phyloP scores from a whole-genome alignment of 306 rosid species.

The Lupinus albus region DNA sequence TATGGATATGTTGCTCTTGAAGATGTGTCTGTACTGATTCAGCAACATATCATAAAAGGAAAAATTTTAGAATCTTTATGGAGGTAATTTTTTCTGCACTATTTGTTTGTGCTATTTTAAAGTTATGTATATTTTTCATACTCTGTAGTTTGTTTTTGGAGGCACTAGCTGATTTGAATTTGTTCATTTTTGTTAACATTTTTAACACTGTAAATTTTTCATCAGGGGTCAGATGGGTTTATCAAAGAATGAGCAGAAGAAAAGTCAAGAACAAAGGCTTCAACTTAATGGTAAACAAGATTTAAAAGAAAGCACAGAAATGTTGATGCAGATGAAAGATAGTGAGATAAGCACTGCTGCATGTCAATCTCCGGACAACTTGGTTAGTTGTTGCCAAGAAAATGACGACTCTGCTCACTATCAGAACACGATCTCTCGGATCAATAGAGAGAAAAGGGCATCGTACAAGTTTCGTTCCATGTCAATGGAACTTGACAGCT shows the following conservation, averaged over 20 bases:
- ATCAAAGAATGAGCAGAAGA: slow-evolving; percentile 70
- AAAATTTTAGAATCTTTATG: slow-evolving; percentile 69
- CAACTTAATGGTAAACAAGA: slow-evolving; percentile 47
- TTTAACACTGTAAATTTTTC: slow-evolving; percentile 5
- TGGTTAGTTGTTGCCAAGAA: slow-evolving; percentile 39
- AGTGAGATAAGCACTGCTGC: not conserved
- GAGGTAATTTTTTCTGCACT: slow-evolving; percentile 62
- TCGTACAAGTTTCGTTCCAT: slow-evolving; percentile 54
- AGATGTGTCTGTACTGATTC: slow-evolving; percentile 74
- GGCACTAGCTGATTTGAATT: slow-evolving; percentile 20
- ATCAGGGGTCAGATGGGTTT: slow-evolving; percentile 97
- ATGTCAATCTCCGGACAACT: slow-evolving; percentile 35
- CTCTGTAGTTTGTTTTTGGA: not conserved
- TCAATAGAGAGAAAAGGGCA: slow-evolving; percentile 57
- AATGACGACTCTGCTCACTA: slow-evolving; percentile 54
- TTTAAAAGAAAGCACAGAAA: slow-evolving; percentile 40
- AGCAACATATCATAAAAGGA: slow-evolving; percentile 75
- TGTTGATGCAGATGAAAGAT: not conserved
- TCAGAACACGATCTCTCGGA: slow-evolving; percentile 54
- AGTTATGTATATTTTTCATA: not conserved
- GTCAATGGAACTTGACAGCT: slow-evolving; percentile 75
- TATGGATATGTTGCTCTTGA: slow-evolving; percentile 92
- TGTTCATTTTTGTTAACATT: slow-evolving; percentile 5
- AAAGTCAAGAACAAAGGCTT: slow-evolving; percentile 62
- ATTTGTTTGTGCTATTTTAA: slow-evolving; percentile 4